Evolutionary conservation across 345 rosid species (phyloP), one percentile per base, ranked within the genome.

Genomic region (Clarkia xantiana): DNA sequence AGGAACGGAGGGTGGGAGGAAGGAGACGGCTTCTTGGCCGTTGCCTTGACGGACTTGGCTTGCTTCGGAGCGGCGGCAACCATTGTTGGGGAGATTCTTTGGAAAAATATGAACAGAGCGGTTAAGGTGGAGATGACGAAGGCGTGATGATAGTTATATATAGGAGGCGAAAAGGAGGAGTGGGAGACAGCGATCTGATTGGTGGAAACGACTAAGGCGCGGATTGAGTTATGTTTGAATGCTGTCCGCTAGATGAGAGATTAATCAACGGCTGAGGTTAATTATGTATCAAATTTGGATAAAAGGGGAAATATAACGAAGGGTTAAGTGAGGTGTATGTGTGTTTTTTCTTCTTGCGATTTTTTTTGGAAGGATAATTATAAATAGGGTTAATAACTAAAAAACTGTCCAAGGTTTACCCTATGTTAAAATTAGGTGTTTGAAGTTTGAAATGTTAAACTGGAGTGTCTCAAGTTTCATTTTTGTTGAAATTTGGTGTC

Each of bases 1-100:
- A 44, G 55, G 53, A 73, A 73, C 0, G 82, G 54, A 39, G 82
- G 82, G 53, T 76, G 73, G 13, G 74, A 51, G 14, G 66, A 39
- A 3, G 64, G 54, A 10, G 44, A 11, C 25, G 38, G 43, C 9
- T 54, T 45, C 61, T 49, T 59, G 36, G 46, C 14, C 12, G 50
- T 52, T 6, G 53, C 6, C 1, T 53, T 49, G 1, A 44, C 15
- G 22, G 56, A 14, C 14, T 51, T 59, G 54, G 62, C 57, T 2
- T 54, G 15, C 9, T 59, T 63, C 18, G 47, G 52, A 3, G 47
- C 56, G 16, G 53, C 4, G 6, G 18, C 53, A 15, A 62, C 20
- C 12, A 65, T 59, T 68, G 60, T 68, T 38, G 36, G 39, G 14
- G 44, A 13, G n/a, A 19, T 10, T 4, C 25, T n/a, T 25, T 12